Evolutionary conservation across 2,329 filamentous ascomycete genomes (phyloP), one percentile per base, ranked within the genome.

Genomic region (Aspergillus intermedius): DNA sequence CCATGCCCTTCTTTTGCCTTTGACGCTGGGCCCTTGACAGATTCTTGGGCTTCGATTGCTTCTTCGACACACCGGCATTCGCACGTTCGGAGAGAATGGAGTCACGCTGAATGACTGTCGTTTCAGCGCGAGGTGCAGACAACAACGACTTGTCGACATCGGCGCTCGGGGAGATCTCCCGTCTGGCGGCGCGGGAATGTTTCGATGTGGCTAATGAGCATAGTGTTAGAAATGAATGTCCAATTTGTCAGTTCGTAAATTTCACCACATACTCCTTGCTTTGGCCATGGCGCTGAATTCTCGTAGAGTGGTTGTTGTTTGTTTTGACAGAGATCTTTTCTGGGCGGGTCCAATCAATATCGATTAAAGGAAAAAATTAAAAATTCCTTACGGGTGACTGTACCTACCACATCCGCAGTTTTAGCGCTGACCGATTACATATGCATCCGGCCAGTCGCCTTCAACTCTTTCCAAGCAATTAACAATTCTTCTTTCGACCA

Each of bases 181-280:
- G 74, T 54, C 79, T 76, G 34, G 79, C 78, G 48, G 80, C 79
- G 49, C 81, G 79, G 44, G 81, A 82, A 60, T 78, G 78, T 13
- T 73, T 55, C 2, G 78, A 77, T 44, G 74, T 69, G 50, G 72
- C 78, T 82, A 52, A 13, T 28, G 23, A 19, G 34, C 22, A n/a
- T 21, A 39, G 42, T 39, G 43, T 56, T 51, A 54, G 55, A 45
- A 17, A 42, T 21, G 22, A 12, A 30, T 41, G 40, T 22, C 19
- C 1, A 13, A 41, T 45, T 44, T 25, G 49, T 48, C 53, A 30
- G 12, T 34, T 32, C 17, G 8, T 34, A 12, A 13, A 45, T 17
- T 22, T 19, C 7, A 17, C 15, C 10, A 61, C 60, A 60, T 54
- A 61, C 64, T 48, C 49, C 57, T 69, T 43, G 63, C 69, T 55